Evolutionary conservation across 2,329 filamentous ascomycete species (phyloP), one percentile per base, ranked within the genome.

Genomic region (Penicillium sp.): DNA sequence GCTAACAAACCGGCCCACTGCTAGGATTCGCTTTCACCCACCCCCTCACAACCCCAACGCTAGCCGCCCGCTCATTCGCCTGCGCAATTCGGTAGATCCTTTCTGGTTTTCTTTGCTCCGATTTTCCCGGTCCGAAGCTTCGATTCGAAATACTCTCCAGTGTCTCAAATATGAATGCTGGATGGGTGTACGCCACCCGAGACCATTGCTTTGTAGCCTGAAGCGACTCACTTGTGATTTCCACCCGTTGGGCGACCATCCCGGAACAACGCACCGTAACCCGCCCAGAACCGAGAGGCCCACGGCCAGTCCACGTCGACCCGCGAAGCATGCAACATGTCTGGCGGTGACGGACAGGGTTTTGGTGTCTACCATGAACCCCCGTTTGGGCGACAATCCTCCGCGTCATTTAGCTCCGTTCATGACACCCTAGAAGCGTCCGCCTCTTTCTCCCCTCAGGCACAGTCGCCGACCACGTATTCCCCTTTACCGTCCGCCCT

Each of bases 341-440:
- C 75, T 68, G 71, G 71, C 65, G 66, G 73, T 71, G 66, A 71
- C 66, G 69, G 77, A 60, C 73, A 74, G 63, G 66, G 69, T 64
- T 71, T 69, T 67, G 67, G 70, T 63, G 59, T 65, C 58, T 65
- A 73, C 57, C 54, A 55, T 64, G 57, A 59, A 52, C 65, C 54
- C 60, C 60, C 61, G 64, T 60, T 66, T 64, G 65, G 63, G 61
- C 66, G 67, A 61, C 67, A 66, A 68, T 68, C 67, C 53, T 67
- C 67, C 59, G 54, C 57, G 43, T 46, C 48, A 53, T 67, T 42
- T 56, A 53, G 52, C 55, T 49, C 50, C 32, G 27, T 8, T 27
- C 47, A 49, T 49, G 29, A 43, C 58, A 68, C 67, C 60, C 64
- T 62, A 62, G 71, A 54, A 55, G 59, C 67, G 62, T 65, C 60